phyloP scores from a whole-genome alignment of 2,329 filamentous ascomycete species.

The Aspergillus phoenicis region DNA sequence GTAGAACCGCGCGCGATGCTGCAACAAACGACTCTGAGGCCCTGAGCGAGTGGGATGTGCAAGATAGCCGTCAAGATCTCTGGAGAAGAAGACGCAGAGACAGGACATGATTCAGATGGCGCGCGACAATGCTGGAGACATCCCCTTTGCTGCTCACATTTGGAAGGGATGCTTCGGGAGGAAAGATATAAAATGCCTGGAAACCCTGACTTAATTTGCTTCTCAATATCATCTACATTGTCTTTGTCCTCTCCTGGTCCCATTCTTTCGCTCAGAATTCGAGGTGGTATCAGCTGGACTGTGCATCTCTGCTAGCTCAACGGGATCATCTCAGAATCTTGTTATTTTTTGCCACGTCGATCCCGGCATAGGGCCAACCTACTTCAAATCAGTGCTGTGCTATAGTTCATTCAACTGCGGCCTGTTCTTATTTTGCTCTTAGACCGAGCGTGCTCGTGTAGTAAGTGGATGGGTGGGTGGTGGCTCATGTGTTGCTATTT shows the following conservation, averaged over 20 bases:
- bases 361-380: background rate
- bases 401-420: background rate
- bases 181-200: background rate
- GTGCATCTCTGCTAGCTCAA: background rate
- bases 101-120: constrained; percentile 16
- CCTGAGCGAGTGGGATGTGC: too few relatives aligned
- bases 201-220: background rate
- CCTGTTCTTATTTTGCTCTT: constrained; percentile 1
- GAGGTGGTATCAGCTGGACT: constrained; percentile 12
- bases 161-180: too few relatives aligned
- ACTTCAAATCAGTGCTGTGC: background rate
- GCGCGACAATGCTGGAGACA: constrained; percentile 17
- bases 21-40: too few relatives aligned
- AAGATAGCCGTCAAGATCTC: too few relatives aligned
- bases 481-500: constrained; percentile 16
- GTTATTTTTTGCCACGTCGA: background rate
- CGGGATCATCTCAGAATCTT: background rate
- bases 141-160: background rate
- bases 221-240: background rate
- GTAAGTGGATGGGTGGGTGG: constrained; percentile 12
- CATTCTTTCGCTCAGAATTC: constrained; percentile 7
- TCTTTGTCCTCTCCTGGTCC: background rate
- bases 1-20: too few relatives aligned
- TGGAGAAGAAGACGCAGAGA: constrained; percentile 5
- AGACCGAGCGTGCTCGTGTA: background rate